Conservation (phyloP, 495 filamentous ascomycete species). For the Chaetomium fimeti region DNA sequence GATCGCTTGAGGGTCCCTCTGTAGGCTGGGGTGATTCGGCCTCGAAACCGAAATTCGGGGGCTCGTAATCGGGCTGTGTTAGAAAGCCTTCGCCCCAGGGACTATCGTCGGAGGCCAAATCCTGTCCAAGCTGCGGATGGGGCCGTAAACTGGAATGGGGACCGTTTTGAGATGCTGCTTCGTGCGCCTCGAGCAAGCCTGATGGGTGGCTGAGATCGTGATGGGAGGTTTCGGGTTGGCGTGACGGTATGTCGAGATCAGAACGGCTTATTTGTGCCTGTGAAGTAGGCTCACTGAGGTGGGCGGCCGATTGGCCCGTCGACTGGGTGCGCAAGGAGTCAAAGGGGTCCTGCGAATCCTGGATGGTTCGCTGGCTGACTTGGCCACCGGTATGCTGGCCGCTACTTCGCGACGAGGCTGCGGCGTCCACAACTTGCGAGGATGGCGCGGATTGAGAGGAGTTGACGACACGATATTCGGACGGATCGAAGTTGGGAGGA, state of each 20-base stretch:
- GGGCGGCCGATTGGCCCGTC: neutral
- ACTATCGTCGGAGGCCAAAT: neutral
- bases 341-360: constrained; percentile 34
- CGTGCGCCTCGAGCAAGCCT: constrained; percentile 6
- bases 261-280: constrained; percentile 11
- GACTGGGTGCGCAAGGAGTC: constrained; percentile 23
- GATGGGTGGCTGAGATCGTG: neutral
- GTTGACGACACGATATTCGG: constrained; percentile 18
- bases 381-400: neutral
- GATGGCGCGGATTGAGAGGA: constrained; percentile 20
- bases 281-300: neutral
- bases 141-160: neutral
- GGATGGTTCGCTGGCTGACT: constrained; percentile 31
- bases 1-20: neutral
- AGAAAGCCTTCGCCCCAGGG: constrained; percentile 24
- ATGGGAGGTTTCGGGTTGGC: constrained; percentile 21
- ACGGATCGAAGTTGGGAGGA: constrained; percentile 23
- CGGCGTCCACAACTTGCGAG: constrained; percentile 11
- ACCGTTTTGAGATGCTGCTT: neutral
- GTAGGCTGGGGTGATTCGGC: neutral
- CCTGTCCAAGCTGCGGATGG: neutral
- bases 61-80: constrained; percentile 28
- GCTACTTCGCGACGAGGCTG: neutral
- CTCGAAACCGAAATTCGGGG: neutral
- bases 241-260: constrained; percentile 26